phyloP scores from a whole-genome alignment of 345 rosid genomes.

The Passiflora organensis region DNA sequence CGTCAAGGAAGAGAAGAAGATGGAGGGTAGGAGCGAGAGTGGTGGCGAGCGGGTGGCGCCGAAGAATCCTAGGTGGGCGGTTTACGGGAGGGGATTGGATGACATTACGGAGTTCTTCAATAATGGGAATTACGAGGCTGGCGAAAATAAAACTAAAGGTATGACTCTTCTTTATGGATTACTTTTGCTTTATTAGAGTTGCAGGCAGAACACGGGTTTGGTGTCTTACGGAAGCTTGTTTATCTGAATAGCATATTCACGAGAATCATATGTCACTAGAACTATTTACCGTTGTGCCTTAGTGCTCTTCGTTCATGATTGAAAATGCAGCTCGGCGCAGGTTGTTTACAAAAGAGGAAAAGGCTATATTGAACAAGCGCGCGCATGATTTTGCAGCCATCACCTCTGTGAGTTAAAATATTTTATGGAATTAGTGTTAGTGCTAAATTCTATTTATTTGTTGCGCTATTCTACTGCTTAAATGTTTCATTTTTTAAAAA shows the following conservation, averaged over 20 bases:
- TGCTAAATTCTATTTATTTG: background rate
- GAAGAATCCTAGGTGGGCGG: slow-evolving; percentile 89
- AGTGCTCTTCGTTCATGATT: slow-evolving; percentile 1
- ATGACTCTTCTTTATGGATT: slow-evolving; percentile 3
- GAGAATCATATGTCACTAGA: no score
- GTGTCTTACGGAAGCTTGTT: no score
- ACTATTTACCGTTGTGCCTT: background rate
- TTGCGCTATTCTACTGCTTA: background rate
- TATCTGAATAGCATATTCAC: no score
- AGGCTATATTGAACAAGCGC: slow-evolving; percentile 61
- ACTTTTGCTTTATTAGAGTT: background rate
- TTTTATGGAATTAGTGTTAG: background rate
- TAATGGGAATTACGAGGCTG: slow-evolving; percentile 52
- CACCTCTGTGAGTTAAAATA: slow-evolving; percentile 60
- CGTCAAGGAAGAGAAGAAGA: slow-evolving; percentile 5
- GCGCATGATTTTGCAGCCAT: slow-evolving; percentile 61
- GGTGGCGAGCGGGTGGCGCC: slow-evolving; percentile 53
- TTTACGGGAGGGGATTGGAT: slow-evolving; percentile 81
- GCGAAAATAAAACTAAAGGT: slow-evolving; percentile 54
- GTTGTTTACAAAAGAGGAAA: slow-evolving; percentile 77
- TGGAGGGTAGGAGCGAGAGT: background rate
- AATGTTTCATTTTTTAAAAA: no score
- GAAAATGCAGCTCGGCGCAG: slow-evolving; percentile 46
- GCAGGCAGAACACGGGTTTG: no score
- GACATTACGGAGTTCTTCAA: slow-evolving; percentile 64